Evolutionary conservation across 176 grass and related monocot species (phyloP).

Genomic region (Echinochloa phyllopogon): DNA sequence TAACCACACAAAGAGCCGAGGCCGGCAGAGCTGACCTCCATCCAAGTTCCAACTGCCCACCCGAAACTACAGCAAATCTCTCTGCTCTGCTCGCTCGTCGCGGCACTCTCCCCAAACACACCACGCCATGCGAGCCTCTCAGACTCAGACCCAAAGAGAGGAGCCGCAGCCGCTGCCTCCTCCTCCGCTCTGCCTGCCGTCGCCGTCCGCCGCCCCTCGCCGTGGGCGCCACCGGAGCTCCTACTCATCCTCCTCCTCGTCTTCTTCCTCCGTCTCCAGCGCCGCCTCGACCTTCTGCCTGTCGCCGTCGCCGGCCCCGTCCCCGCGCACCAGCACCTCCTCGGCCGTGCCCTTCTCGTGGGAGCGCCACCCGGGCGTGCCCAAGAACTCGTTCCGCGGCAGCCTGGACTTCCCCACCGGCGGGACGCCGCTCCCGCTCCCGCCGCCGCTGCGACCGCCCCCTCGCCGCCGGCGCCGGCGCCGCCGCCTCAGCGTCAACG

Average conservation of each 20-base stretch:
- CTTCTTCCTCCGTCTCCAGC: slow-evolving; percentile 22
- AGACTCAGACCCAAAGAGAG: slow-evolving; percentile 22
- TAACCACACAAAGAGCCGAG: not conserved
- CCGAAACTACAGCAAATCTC: not conserved
- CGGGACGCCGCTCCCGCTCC: slow-evolving; percentile 42
- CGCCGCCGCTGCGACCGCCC: not conserved
- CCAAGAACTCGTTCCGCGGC: slow-evolving; percentile 47
- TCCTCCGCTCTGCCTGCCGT: slow-evolving; percentile 53
- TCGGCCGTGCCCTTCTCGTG: slow-evolving; percentile 87
- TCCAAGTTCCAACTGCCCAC: not conserved
- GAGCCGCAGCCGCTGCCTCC: slow-evolving; percentile 49
- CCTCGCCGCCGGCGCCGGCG: slow-evolving; percentile 3
- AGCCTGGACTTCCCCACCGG: not conserved
- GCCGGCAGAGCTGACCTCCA: not conserved
- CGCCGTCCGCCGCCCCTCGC: slow-evolving; percentile 20
- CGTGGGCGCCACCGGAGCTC: slow-evolving; percentile 34
- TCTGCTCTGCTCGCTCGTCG: too few species aligned
- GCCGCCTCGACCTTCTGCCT: slow-evolving; percentile 22
- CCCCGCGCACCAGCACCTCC: slow-evolving; percentile 26
- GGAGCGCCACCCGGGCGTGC: slow-evolving; percentile 84
- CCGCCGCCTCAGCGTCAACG: not conserved
- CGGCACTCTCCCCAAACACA: not conserved
- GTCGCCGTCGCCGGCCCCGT: slow-evolving; percentile 40
- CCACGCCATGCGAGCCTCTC: slow-evolving; percentile 43
- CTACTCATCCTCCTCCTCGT: not conserved